Base-by-base conservation (phyloP, 257 asterid species). In the Capsicum pubescens region DNA sequence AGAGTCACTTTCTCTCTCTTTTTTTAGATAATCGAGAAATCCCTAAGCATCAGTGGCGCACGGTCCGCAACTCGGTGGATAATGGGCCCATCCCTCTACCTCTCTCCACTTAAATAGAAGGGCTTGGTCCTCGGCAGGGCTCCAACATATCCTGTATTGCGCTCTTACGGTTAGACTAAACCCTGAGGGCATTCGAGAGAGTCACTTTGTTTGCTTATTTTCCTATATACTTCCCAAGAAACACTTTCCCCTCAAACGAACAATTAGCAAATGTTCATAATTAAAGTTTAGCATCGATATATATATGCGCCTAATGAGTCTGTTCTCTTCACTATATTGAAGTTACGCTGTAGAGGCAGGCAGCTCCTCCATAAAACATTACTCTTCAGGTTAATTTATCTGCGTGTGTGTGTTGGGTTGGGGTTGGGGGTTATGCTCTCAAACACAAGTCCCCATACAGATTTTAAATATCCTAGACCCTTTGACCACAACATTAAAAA, bases 181-280 rank as follows among this genome's bases (percentile, higher is more conserved):
- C 68, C 36, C 39, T 63, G 16, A 7, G 39, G 69, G 3, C 70
- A 26, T 64, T 64, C 70, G 9, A 35, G 48, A 66, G 16, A 58
- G 39, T 67, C 5, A 13, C 80, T 74, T 74, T 74, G 81, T 21
- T 74, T 12, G 46, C 39, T 71, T 74, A 50, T 19, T 74, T 71
- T 32, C 80, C 42, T 50, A 74, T 12, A 50, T 50, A 21, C 50
- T 74, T 74, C 46, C 39, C 46, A 21, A 13, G 81, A 26, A 74
- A 74, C n/a, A 7, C 61, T 19, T 42, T 52, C 12, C 60, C 81
- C 46, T 76, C 7, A 7, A 26, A 9, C 17, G 8, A 76, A 52
- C 63, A 52, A 52, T 13, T 50, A 52, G 60, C 80, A 76, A 76
- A 76, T 50, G 81, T 76, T 76, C 60, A 21, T 50, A 12, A 50